A percentile compares a stretch with the other conserved stretches of the same genome.
Conservation (phyloP, 352 stramenopile genomes). For the Thraustochytrium striatum region DNA sequence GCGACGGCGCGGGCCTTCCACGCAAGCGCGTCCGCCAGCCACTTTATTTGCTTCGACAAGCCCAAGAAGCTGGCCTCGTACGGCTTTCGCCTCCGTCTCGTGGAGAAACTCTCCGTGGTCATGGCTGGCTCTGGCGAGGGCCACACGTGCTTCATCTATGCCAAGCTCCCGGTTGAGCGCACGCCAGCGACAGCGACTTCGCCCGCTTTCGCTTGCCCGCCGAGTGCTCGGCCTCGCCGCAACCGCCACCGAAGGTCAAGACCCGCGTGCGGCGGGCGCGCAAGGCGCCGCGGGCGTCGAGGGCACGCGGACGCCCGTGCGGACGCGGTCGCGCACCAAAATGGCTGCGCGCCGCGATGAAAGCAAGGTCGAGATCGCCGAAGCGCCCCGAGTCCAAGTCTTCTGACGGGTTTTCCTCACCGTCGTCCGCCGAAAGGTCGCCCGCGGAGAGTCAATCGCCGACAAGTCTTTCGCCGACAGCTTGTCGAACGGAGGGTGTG, state of each 20-base stretch:
- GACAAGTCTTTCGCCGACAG: too few relatives aligned
- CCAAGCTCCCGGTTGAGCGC: slow-evolving; percentile 12
- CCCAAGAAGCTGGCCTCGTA: slow-evolving; percentile 11
- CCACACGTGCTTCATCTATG: slow-evolving; percentile 95
- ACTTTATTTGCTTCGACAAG: slow-evolving; percentile 81
- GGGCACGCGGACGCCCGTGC: too few relatives aligned
- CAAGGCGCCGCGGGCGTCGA: neutral
- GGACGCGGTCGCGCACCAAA: too few relatives aligned
- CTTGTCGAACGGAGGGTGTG: too few relatives aligned
- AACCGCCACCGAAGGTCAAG: neutral
- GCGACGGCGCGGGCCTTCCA: slow-evolving; percentile 90
- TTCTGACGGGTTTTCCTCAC: too few relatives aligned
- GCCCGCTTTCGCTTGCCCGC: neutral
- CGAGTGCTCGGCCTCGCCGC: neutral
- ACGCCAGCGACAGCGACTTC: neutral
- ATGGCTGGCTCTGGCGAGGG: slow-evolving; percentile 93
- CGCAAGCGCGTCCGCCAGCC: slow-evolving; percentile 67
- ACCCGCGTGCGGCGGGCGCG: neutral
- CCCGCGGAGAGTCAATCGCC: too few relatives aligned
- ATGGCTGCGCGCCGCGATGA: too few relatives aligned
- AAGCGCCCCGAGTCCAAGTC: too few relatives aligned
- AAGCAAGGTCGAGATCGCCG: too few relatives aligned
- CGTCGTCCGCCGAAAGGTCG: too few relatives aligned
- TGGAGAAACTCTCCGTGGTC: slow-evolving; percentile 77
- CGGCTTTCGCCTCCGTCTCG: slow-evolving; percentile 66